phyloP scores from a whole-genome alignment of 768 basidiomycete species.

The Psilocybe sp. region DNA sequence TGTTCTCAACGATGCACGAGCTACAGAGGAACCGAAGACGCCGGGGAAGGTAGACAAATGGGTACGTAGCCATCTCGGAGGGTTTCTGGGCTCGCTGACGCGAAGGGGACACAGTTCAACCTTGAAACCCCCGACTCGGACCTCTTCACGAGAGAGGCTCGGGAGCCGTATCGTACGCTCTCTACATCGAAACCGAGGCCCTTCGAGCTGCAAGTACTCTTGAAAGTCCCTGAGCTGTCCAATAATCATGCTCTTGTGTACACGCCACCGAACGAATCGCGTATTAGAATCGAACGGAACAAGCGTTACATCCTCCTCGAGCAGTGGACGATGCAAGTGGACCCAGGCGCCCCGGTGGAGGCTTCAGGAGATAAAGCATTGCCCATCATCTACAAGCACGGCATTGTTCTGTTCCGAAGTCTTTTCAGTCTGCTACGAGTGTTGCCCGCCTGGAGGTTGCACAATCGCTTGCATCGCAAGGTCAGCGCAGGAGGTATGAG shows the following conservation, averaged over 20 bases:
- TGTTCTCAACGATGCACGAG: conserved; percentile 69
- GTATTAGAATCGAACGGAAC: conserved; percentile 65
- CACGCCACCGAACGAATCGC: conserved; percentile 52
- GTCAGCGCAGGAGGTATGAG: conserved; percentile 29
- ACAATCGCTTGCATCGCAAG: conserved; percentile 53
- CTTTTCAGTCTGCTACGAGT: conserved; percentile 70
- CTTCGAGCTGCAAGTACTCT: conserved; percentile 67
- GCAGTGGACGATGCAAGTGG: conserved; percentile 54
- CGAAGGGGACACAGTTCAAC: conserved; percentile 56
- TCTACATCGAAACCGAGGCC: conserved; percentile 45
- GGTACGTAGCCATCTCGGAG: conserved; percentile 43
- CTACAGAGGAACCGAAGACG: conserved; percentile 45
- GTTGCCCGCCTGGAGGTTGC: conserved; percentile 74
- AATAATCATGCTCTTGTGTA: conserved; percentile 75
- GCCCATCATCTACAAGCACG: conserved; percentile 81
- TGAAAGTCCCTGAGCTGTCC: conserved; percentile 66
- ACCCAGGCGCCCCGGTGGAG: conserved; percentile 24
- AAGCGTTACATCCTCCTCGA: conserved; percentile 73
- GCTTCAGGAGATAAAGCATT: conserved; percentile 52
- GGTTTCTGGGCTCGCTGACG: too few species aligned
- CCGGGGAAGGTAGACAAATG: conserved; percentile 73
- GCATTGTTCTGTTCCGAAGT: conserved; percentile 79
- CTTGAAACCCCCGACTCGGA: conserved; percentile 76
- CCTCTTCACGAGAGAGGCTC: conserved; percentile 57
- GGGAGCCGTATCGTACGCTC: conserved; percentile 58